Evolutionary conservation across 2,329 filamentous ascomycete species (phyloP).

Genomic region (Aureobasidium melanogenum): DNA sequence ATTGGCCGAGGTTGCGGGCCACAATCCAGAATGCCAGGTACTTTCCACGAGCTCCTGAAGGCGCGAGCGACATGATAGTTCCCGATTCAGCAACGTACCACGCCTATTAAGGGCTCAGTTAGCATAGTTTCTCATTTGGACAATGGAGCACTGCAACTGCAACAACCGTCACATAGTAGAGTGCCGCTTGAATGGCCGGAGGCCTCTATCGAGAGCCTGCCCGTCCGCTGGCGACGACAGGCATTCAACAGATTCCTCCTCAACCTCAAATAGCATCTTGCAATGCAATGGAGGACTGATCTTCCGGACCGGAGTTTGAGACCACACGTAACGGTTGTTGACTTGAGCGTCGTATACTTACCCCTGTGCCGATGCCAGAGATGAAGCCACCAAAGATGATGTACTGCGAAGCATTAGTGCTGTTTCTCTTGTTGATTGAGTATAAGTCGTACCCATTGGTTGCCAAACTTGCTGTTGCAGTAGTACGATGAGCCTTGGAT

Average conservation of each 20-base stretch:
- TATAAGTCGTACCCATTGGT: conserved; percentile 1
- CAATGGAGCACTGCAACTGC: not conserved
- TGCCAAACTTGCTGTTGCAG: conserved; percentile 12
- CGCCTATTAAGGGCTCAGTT: not conserved
- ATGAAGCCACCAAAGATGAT: conserved; percentile 35
- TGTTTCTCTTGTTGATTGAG: not conserved
- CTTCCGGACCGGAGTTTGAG: too few relatives aligned
- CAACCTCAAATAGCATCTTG: too few relatives aligned
- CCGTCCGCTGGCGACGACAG: too few relatives aligned
- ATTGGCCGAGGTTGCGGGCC: conserved; percentile 5
- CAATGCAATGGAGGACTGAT: too few relatives aligned
- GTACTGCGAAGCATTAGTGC: conserved; percentile 34
- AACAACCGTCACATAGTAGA: too few relatives aligned
- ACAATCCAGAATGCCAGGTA: conserved; percentile 12
- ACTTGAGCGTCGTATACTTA: not conserved
- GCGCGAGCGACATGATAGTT: conserved; percentile 4
- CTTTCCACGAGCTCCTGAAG: conserved; percentile 6
- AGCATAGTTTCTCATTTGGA: not conserved
- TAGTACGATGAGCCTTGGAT: conserved; percentile 11
- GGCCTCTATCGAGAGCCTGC: too few relatives aligned
- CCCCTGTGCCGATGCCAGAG: conserved; percentile 7
- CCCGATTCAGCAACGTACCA: conserved; percentile 10
- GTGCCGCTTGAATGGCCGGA: too few relatives aligned
- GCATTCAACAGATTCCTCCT: too few relatives aligned
- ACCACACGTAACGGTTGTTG: too few relatives aligned